Evolutionary conservation across 768 basidiomycete species (phyloP), one percentile per base, ranked within the genome.

Genomic region (Pseudohyphozyma bogoriensis): DNA sequence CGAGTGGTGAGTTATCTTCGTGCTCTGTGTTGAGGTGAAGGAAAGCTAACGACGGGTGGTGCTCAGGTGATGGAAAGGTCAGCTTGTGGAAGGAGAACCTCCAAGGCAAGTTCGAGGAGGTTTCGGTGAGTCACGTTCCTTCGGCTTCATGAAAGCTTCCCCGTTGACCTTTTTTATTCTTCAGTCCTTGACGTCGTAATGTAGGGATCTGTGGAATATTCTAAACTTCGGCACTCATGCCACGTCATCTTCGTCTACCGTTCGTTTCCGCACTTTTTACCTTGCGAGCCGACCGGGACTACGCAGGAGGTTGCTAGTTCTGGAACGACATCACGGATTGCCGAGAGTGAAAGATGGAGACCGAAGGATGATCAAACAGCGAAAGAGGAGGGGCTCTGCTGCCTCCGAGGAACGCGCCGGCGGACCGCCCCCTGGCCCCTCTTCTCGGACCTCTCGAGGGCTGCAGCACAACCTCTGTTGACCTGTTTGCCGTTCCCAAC

Each of bases 21-120:
- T n/a, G 26, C n/a, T 10, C 31, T 33, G 15, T 36, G 16, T 8
- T 16, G 1, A 22, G 16, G 7, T 11, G 49, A 32, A 7, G 1
- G 24, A 29, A 6, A 42, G 35, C 16, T 33, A 15, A 31, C 26
- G 8, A 0, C 8, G 11, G 11, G 1, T 3, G 7, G 13, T 18
- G 13, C 39, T 29, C 59, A 65, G 92, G 91, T 13, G 95, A 99
- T 71, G 93, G 95, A 16, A 96, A 95, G 75, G 93, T 99, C 26
- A 90, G 87, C 11, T 77, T 96, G 52, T 99, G 95, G 93, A 99
- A 99, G 75, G 95, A 99, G 77, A 92, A 88, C 72, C 75, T 95
- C 70, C 87, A 86, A 70, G 88, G 89, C n/a, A 77, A 80, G 24
- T 99, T 92, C 88, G 95, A 97, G 75, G 92, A 91, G 72, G 89